Evolutionary conservation across 345 rosid species (phyloP).

Genomic region (Lepidium africanum): DNA sequence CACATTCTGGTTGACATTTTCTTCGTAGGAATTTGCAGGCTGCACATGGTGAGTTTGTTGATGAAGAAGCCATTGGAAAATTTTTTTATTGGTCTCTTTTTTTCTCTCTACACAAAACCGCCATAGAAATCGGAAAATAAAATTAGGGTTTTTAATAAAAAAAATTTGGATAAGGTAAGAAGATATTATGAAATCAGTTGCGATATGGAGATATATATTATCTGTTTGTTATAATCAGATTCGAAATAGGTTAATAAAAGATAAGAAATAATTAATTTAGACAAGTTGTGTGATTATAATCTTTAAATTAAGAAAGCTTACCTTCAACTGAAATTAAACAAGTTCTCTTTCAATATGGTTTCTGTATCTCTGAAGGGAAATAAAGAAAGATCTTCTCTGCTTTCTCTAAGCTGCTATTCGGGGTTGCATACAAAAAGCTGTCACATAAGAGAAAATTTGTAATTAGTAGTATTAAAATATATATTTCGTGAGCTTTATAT

Average conservation of each 20-base stretch:
- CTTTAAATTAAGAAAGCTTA: constrained; percentile 15
- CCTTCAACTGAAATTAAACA: constrained; percentile 4
- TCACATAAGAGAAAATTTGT: constrained; percentile 8
- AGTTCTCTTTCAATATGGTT: constrained; percentile 4
- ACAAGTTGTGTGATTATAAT: not conserved
- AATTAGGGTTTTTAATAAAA: constrained; percentile 5
- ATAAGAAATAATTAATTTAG: not conserved
- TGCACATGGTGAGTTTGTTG: constrained; percentile 52
- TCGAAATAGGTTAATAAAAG: not conserved
- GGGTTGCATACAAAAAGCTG: constrained; percentile 17
- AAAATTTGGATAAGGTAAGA: not conserved
- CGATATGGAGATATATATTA: not conserved
- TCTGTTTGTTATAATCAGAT: not conserved
- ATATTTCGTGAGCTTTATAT: not conserved
- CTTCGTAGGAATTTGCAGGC: constrained; percentile 57
- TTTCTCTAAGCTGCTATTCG: constrained; percentile 21
- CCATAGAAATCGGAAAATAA: not conserved
- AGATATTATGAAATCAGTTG: constrained; percentile 2
- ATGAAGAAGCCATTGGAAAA: constrained; percentile 36
- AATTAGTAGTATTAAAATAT: constrained; percentile 13
- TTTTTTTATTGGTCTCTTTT: not conserved
- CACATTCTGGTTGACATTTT: constrained; percentile 63
- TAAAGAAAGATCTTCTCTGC: constrained; percentile 19
- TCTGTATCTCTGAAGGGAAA: constrained; percentile 15
- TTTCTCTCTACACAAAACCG: constrained; percentile 2